Evolutionary conservation across 116 monocot species (phyloP), one percentile per base, ranked within the genome.

Genomic region (Cymodocea nodosa): DNA sequence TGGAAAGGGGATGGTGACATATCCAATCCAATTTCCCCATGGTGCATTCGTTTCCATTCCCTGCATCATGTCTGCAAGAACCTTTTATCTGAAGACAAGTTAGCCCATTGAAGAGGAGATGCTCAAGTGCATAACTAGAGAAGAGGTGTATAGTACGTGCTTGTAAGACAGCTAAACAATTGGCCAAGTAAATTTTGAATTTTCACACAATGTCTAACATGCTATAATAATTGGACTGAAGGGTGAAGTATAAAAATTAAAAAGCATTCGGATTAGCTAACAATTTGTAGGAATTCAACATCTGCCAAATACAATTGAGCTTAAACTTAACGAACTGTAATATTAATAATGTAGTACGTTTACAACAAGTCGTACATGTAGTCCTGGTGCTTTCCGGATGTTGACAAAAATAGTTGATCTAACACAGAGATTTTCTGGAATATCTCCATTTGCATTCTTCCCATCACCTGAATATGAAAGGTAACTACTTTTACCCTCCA

Each of bases 341-440:
- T 37, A 37, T 37, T 23, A 68, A 60, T 62, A 54, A n/a, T n/a
- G n/a, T n/a, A n/a, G n/a, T n/a, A n/a, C n/a, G n/a, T n/a, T n/a
- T n/a, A n/a, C n/a, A n/a, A n/a, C n/a, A n/a, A n/a, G n/a, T n/a
- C n/a, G n/a, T 72, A 87, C 92, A 56, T 78, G 84, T 58, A 93
- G 75, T 50, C 79, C 88, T 11, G 83, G 75, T 10, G 79, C 61
- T 5, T 67, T 74, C 35, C 93, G 66, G 15, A 85, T 63, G 60
- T 93, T 93, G 22, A 89, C 85, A 23, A 89, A 73, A 52, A 83
- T 60, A 17, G 82, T 64, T 55, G 93, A 75, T 70, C 93, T 75
- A 39, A 93, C 9, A 10, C 83, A 74, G 15, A 78, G 64, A 18
- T 79, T 80, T 13, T 34, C 18, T 0, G 64, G 71, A 20, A 78